These are phyloP conservation scores for Inonotus hispidus DNA, from an alignment of 1,284 basidiomycete genomes.

Conservation along the genomic window DNA sequence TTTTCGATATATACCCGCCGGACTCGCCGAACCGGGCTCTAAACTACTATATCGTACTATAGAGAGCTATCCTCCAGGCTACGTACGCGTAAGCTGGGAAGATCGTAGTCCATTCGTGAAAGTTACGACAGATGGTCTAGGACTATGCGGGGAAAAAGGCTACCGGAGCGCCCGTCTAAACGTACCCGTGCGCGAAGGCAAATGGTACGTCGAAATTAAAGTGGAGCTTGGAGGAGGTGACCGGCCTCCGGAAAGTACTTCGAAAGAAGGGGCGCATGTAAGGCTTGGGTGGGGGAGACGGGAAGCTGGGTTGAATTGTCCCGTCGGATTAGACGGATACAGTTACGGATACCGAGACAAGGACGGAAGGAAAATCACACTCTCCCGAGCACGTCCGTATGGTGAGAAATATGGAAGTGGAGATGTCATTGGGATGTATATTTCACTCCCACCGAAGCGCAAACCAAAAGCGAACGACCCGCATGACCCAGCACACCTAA, in stretches of 20 bases:
- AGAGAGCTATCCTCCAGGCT: constrained; percentile 62
- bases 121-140: constrained; percentile 76
- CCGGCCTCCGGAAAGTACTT: constrained; percentile 37
- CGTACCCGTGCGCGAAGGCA: constrained; percentile 83
- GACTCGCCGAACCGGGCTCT: constrained; percentile 58
- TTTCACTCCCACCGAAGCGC: constrained; percentile 73
- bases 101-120: constrained; percentile 79
- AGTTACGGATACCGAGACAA: constrained; percentile 90
- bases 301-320: constrained; percentile 89
- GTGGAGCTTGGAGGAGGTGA: constrained; percentile 77
- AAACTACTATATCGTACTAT: constrained; percentile 68
- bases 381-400: constrained; percentile 79
- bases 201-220: constrained; percentile 92
- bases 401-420: constrained; percentile 72
- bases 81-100: constrained; percentile 75
- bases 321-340: constrained; percentile 92
- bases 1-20: constrained; percentile 79
- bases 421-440: constrained; percentile 92
- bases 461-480: constrained; percentile 51
- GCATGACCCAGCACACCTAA: constrained; percentile 70
- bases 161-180: constrained; percentile 89
- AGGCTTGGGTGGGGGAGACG: constrained; percentile 89
- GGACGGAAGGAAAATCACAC: constrained; percentile 84
- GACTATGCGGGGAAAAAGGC: constrained; percentile 80
- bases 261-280: constrained; percentile 74